Percentiles rank a stretch among this genome's conserved stretches.
phyloP scores from a whole-genome alignment of 73 alveolate genomes.

The Blepharisma japonicum region DNA sequence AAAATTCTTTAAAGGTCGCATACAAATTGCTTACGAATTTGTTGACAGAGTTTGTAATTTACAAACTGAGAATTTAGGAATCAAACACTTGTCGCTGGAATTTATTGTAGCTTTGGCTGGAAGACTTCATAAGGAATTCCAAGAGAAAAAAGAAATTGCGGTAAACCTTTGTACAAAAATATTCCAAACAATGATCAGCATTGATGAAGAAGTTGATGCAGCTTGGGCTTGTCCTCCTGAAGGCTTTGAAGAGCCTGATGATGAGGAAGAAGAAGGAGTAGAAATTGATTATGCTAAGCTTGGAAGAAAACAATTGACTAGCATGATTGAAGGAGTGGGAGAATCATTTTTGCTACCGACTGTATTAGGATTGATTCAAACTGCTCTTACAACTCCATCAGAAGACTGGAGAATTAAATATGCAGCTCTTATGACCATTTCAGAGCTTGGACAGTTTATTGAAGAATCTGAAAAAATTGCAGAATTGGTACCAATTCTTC shows the following conservation, averaged over 20 bases:
- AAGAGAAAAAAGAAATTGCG: conserved; percentile 42
- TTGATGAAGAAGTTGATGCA: conserved; percentile 63
- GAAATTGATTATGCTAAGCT: conserved; percentile 40
- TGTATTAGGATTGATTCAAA: conserved; percentile 35
- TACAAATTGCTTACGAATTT: conserved; percentile 53
- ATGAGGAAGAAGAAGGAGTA: conserved; percentile 72
- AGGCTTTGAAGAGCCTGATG: conserved; percentile 70
- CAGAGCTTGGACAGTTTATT: conserved; percentile 66
- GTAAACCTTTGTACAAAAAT: conserved; percentile 42
- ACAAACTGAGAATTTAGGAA: conserved; percentile 51
- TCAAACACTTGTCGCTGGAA: conserved; percentile 62
- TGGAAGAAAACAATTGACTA: conserved; percentile 73
- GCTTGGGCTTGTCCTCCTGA: conserved; percentile 66
- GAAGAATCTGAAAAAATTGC: conserved; percentile 52
- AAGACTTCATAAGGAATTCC: conserved; percentile 47
- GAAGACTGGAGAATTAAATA: conserved; percentile 70
- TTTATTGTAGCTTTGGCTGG: conserved; percentile 59
- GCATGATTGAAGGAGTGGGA: conserved; percentile 74
- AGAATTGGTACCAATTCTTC: conserved; percentile 57
- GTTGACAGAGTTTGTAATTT: conserved; percentile 51
- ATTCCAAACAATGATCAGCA: conserved; percentile 58
- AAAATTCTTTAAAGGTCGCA: conserved; percentile 64
- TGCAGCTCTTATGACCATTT: conserved; percentile 65
- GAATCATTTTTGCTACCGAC: conserved; percentile 60
- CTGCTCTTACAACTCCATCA: conserved; percentile 37